These are phyloP conservation scores for Ogataea methylovora DNA, from an alignment of 805 yeast species.

Conservation along the genomic window DNA sequence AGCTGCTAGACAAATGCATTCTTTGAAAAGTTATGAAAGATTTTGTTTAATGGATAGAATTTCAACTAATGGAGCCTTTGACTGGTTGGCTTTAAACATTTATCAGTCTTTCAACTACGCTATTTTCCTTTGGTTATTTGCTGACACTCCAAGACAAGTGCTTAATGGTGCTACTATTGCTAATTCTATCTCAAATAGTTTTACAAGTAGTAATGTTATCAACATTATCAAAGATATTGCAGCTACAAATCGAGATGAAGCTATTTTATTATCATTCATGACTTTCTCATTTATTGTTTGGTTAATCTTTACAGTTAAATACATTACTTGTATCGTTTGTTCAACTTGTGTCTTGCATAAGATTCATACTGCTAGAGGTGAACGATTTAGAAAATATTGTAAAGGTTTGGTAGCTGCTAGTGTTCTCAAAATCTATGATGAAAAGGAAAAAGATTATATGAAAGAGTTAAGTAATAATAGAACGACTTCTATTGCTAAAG, in stretches of 20 bases:
- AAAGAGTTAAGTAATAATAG: slow-evolving; percentile 9
- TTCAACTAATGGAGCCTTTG: slow-evolving; percentile 56
- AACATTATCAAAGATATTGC: slow-evolving; percentile 50
- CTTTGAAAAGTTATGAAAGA: slow-evolving; percentile 50
- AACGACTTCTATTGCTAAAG: slow-evolving; percentile 9
- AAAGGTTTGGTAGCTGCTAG: slow-evolving; percentile 19
- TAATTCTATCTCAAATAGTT: slow-evolving; percentile 38
- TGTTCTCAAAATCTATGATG: slow-evolving; percentile 19
- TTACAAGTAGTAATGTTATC: slow-evolving; percentile 30
- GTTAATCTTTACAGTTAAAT: slow-evolving; percentile 44
- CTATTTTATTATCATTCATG: slow-evolving; percentile 71
- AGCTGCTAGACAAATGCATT: slow-evolving; percentile 51
- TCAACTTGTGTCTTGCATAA: slow-evolving; percentile 13
- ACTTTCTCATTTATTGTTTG: slow-evolving; percentile 67
- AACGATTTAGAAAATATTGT: slow-evolving; percentile 15
- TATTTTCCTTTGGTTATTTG: slow-evolving; percentile 50
- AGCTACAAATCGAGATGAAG: slow-evolving; percentile 51
- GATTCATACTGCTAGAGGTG: slow-evolving; percentile 3
- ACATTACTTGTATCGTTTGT: slow-evolving; percentile 11
- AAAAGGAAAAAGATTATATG: slow-evolving; percentile 11
- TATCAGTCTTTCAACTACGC: slow-evolving; percentile 61
- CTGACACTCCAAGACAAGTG: slow-evolving; percentile 85
- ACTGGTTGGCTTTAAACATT: slow-evolving; percentile 58
- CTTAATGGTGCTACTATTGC: slow-evolving; percentile 69
- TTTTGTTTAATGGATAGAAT: slow-evolving; percentile 70